These are phyloP conservation scores for Alternaria sp. DNA, from an alignment of 2,329 filamentous ascomycete species.

Conservation along the genomic window DNA sequence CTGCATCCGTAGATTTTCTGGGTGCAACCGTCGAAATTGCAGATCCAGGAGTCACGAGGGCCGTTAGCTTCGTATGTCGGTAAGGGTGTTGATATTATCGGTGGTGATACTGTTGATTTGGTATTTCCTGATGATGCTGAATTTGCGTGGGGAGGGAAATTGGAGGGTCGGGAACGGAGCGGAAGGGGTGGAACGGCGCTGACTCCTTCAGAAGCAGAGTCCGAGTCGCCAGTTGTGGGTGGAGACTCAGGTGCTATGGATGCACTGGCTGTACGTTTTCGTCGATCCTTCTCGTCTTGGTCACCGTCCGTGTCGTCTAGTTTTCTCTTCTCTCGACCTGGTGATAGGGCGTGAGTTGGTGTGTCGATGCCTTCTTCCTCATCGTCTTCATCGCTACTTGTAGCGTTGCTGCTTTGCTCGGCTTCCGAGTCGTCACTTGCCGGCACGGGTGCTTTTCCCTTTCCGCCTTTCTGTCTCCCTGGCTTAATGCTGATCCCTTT, in stretches of 20 bases:
- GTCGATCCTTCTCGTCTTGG: conserved; percentile 24
- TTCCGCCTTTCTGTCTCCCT: conserved; percentile 28
- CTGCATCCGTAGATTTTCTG: conserved; percentile 70
- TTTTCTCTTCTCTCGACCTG: conserved; percentile 39
- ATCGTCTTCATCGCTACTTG: conserved; percentile 27
- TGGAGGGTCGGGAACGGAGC: conserved; percentile 29
- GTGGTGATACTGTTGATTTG: conserved; percentile 21
- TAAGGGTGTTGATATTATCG: conserved; percentile 40
- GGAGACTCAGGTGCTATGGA: conserved; percentile 31
- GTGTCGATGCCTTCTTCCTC: conserved; percentile 40
- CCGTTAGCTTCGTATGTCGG: conserved; percentile 53
- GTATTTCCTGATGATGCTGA: conserved; percentile 5
- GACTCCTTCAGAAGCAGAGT: conserved; percentile 20
- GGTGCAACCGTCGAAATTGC: conserved; percentile 67
- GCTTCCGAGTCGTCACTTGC: conserved; percentile 21
- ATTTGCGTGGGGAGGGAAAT: background rate
- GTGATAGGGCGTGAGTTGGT: conserved; percentile 36
- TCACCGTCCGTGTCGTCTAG: conserved; percentile 19
- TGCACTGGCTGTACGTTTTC: conserved; percentile 38
- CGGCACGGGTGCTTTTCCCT: conserved; percentile 29
- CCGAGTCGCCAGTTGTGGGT: conserved; percentile 19
- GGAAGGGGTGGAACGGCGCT: conserved; percentile 28
- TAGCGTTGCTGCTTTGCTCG: conserved; percentile 15
- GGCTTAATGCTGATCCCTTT: conserved; percentile 21
- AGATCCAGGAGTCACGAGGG: conserved; percentile 70